These are phyloP conservation scores for Globisporangium barbulae DNA, from an alignment of 352 stramenopile genomes.

Conservation along the genomic window DNA sequence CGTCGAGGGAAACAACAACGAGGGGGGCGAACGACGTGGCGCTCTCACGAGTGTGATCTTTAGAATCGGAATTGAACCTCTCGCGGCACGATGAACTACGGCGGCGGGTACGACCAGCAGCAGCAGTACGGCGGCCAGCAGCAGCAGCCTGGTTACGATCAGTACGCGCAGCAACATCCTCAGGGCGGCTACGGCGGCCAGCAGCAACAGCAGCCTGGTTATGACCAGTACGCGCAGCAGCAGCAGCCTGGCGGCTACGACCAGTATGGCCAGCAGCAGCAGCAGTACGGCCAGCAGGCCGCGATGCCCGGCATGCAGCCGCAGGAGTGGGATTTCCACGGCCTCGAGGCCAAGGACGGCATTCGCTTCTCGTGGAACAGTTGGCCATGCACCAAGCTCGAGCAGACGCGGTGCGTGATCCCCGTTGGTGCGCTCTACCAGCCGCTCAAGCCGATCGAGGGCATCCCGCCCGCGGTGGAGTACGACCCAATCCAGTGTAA, in stretches of 20 bases:
- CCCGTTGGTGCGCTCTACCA: constrained; percentile 94
- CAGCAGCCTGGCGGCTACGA: constrained; percentile 32
- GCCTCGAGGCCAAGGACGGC: constrained; percentile 87
- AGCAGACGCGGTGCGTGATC: constrained; percentile 98
- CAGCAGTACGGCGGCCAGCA: constrained; percentile 26
- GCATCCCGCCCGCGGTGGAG: constrained; percentile 90
- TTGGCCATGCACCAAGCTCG: constrained; percentile 96
- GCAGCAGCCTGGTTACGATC: constrained; percentile 26
- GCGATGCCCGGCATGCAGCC: constrained; percentile 62
- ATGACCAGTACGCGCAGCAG: constrained; percentile 35
- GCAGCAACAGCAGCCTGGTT: constrained; percentile 13
- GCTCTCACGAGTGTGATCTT: background rate
- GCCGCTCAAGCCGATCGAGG: constrained; percentile 97
- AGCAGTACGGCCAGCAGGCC: constrained; percentile 32
- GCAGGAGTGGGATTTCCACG: constrained; percentile 86
- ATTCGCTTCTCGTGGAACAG: constrained; percentile 98
- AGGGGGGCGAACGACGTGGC: constrained; percentile 1
- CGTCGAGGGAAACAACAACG: background rate
- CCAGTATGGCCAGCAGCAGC: constrained; percentile 35
- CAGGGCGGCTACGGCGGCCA: constrained; percentile 18
- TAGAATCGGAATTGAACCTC: constrained; percentile 5
- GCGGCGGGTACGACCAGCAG: constrained; percentile 32
- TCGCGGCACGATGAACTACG: constrained; percentile 39
- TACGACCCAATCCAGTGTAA: constrained; percentile 99
- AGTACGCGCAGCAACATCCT: constrained; percentile 30